Evolutionary conservation across 495 filamentous ascomycete genomes (phyloP).

Genomic region (Neurospora sp.): DNA sequence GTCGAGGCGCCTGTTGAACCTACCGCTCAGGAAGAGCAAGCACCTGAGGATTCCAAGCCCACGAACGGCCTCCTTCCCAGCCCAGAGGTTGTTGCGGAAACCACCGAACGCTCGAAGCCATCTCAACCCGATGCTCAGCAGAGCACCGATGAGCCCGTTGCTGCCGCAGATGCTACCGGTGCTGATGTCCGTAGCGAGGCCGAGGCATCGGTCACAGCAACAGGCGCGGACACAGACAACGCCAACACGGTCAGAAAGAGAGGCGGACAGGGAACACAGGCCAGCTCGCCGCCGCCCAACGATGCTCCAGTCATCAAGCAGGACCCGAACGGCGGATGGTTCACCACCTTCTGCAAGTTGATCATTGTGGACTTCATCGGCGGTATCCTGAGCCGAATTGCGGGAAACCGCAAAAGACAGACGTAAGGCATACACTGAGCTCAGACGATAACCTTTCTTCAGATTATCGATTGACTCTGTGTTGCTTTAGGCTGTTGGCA

Average conservation of each 20-base stretch:
- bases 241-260: slow-evolving; percentile 6
- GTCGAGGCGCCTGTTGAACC: not conserved
- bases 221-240: not conserved
- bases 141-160: not conserved
- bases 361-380: slow-evolving; percentile 25
- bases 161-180: not conserved
- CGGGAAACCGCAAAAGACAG: slow-evolving; percentile 11
- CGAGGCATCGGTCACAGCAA: not conserved
- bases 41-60: not conserved
- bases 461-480: slow-evolving; percentile 11
- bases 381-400: slow-evolving; percentile 16
- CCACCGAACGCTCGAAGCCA: not conserved
- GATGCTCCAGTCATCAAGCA: slow-evolving; percentile 4
- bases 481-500: slow-evolving; percentile 10
- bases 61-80: not conserved
- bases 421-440: slow-evolving; percentile 11
- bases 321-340: slow-evolving; percentile 12
- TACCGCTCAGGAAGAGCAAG: not conserved
- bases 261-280: not conserved
- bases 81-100: not conserved
- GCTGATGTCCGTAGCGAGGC: not conserved
- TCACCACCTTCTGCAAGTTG: slow-evolving; percentile 17
- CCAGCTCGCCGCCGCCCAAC: slow-evolving; percentile 3
- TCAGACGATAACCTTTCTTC: not conserved
- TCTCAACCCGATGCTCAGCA: not conserved